These are phyloP conservation scores for Spathaspora sp. DNA, from an alignment of 805 yeast genomes.

Conservation along the genomic window DNA sequence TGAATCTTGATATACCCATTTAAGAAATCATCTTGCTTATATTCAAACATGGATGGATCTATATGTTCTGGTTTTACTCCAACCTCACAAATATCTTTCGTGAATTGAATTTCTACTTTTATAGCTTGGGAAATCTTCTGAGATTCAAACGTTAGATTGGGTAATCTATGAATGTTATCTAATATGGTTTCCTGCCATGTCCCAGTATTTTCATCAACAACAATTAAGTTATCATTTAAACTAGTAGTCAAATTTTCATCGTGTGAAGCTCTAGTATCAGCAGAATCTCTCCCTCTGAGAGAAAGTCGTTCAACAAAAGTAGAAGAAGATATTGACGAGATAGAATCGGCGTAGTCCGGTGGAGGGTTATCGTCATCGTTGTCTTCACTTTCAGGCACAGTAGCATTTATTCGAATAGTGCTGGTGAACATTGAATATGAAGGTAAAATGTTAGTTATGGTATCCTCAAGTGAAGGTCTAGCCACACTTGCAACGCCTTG, in stretches of 20 bases:
- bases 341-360: constrained; percentile 5
- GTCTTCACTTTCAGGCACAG: constrained; percentile 12
- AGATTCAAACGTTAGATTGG: constrained; percentile 26
- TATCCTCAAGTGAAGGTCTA: constrained; percentile 14
- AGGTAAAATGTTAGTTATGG: constrained; percentile 38
- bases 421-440: constrained; percentile 33
- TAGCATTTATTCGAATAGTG: constrained; percentile 13
- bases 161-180: constrained; percentile 33
- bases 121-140: constrained; percentile 24
- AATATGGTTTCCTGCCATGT: constrained; percentile 36
- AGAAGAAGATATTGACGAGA: neutral
- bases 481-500: neutral
- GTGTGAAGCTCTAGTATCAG: neutral
- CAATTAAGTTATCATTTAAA: constrained; percentile 13
- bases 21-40: constrained; percentile 63
- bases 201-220: constrained; percentile 31
- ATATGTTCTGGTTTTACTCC: constrained; percentile 25
- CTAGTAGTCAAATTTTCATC: neutral
- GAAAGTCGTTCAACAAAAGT: neutral
- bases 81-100: constrained; percentile 29
- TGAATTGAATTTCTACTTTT: constrained; percentile 27
- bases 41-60: constrained; percentile 41
- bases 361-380: constrained; percentile 4
- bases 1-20: constrained; percentile 51
- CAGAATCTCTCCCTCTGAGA: neutral